Evolutionary conservation across 257 asterid genomes (phyloP).

Genomic region (Solanum tarijense): DNA sequence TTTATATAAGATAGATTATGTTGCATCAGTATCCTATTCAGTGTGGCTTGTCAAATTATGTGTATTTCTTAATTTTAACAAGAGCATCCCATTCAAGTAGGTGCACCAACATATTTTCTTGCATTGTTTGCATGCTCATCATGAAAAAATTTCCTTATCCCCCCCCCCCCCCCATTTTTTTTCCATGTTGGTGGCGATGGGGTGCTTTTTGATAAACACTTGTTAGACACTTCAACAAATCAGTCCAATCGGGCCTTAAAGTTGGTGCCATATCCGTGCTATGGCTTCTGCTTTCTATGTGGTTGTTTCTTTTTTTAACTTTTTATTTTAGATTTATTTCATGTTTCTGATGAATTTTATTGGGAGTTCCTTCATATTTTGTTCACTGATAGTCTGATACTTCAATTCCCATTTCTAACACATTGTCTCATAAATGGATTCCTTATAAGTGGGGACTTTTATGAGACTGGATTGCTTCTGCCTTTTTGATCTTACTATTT

Average conservation of each 20-base stretch:
- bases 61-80: not conserved
- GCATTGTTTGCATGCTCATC: not conserved
- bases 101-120: not conserved
- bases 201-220: not conserved
- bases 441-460: not conserved
- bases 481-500: not conserved
- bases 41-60: not conserved
- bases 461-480: not conserved
- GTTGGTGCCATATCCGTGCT: not conserved
- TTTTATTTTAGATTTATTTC: not conserved
- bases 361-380: not conserved
- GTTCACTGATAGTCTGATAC: not conserved
- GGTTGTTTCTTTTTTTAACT: not conserved
- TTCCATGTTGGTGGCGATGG: not conserved
- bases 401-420: not conserved
- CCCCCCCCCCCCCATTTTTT: not conserved
- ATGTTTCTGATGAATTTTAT: not conserved
- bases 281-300: not conserved
- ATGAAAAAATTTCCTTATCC: too few species aligned
- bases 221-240: not conserved
- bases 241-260: not conserved
- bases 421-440: not conserved
- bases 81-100: not conserved
- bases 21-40: not conserved
- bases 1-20: not conserved